Base-by-base conservation (phyloP, 495 filamentous ascomycete genomes). In the Aspergillus wentii region DNA sequence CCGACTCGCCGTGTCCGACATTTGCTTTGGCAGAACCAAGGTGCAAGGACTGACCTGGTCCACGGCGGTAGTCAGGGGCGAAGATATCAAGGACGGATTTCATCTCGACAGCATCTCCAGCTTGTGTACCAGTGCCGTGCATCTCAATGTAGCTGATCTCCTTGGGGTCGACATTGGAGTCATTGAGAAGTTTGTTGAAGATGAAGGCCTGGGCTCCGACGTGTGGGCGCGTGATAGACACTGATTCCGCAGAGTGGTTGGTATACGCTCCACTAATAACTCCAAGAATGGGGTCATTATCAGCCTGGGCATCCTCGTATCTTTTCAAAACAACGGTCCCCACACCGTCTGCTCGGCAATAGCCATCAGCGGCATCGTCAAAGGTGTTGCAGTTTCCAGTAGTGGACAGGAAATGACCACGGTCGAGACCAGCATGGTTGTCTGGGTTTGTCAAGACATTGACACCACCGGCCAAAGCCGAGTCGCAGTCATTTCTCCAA, bases 11-110 rank as follows among this genome's bases (percentile, higher is more conserved):
- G 59, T 96, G 91, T 2, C 90, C 90, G 18, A 95, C 73, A 41
- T 95, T 95, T 1, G 91, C 76, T 51, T 96, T 96, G 23, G 87
- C 79, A 0, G 90, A 80, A 13, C 91, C 91, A 1, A 96, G 70
- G 46, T 85, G 78, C 4, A 96, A 75, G 1, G 86, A 79, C 52
- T 85, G 78, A 27, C 82, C 77, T 1, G 74, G 69, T 3, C 74
- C 73, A 31, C 89, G 76, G 30, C 88, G 77, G 37, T 66, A 57
- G 16, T 65, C 59, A 2, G 88, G 85, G 7, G 91, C 90, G 48
- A 96, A 97, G 14, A 85, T 72, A 42, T 82, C 82, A 11, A 81
- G 78, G 23, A 92, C 83, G 8, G 83, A 87, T 22, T 71, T 60
- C 82, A 91, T 86, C 56, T 94, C 87, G 1, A 78, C 80, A 0